phyloP scores from a whole-genome alignment of 108 stramenopile genomes.

The Discostella pseudostelligera region DNA sequence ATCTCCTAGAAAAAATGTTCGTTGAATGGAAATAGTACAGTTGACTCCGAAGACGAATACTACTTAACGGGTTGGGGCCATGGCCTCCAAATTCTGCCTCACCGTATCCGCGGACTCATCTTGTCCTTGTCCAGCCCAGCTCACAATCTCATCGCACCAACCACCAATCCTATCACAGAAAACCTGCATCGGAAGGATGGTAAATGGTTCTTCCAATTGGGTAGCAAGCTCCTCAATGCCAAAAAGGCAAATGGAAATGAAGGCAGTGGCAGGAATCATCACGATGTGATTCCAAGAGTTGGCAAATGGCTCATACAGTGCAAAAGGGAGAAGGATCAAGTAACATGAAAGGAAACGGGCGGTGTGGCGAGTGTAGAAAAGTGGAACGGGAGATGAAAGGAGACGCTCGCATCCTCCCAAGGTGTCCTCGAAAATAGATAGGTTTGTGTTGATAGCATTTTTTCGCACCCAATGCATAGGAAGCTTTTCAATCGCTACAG shows the following conservation, averaged over 20 bases:
- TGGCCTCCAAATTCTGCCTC: not conserved
- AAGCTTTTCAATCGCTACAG: constrained; percentile 61
- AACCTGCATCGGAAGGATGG: constrained; percentile 75
- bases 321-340: constrained; percentile 64
- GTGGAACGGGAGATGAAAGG: constrained; percentile 58
- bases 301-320: constrained; percentile 59
- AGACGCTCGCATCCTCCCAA: constrained; percentile 55
- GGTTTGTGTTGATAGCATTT: constrained; percentile 52
- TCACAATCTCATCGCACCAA: constrained; percentile 42
- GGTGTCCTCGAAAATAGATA: constrained; percentile 68
- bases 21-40: too few species aligned
- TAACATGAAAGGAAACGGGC: constrained; percentile 68
- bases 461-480: constrained; percentile 68
- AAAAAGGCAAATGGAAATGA: constrained; percentile 58
- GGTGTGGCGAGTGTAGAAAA: constrained; percentile 68
- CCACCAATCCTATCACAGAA: constrained; percentile 72
- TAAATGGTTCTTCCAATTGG: constrained; percentile 83
- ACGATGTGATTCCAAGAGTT: constrained; percentile 65
- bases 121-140: constrained; percentile 33
- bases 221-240: constrained; percentile 81
- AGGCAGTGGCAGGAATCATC: constrained; percentile 62
- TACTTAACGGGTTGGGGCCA: constrained; percentile 6
- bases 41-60: too few species aligned
- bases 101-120: constrained; percentile 5
- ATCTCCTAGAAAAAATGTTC: too few species aligned